Evolutionary conservation across 2,329 filamentous ascomycete genomes (phyloP).

Genomic region (Sporothrix humicola): DNA sequence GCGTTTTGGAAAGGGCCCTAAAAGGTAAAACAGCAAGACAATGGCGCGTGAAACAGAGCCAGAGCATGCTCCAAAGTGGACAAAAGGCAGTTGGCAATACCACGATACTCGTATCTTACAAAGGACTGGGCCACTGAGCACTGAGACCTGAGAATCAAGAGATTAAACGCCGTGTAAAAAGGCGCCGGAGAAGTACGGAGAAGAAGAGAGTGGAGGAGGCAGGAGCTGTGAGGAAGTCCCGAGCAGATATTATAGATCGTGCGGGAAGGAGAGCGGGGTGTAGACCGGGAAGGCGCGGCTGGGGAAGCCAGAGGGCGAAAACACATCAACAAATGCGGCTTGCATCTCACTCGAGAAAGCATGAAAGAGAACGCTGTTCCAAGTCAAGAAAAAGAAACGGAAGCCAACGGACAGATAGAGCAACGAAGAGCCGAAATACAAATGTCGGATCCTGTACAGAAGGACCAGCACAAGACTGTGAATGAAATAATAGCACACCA

Average conservation of each 20-base stretch:
- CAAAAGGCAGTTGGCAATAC: constrained; percentile 6
- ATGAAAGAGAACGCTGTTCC: neutral
- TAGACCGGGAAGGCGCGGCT: neutral
- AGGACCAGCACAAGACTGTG: neutral
- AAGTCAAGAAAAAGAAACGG: constrained; percentile 21
- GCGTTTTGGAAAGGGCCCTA: constrained; percentile 13
- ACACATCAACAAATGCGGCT: neutral
- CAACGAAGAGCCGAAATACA: neutral
- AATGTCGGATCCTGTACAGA: neutral
- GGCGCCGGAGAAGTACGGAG: neutral
- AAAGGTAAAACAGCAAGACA: constrained; percentile 9
- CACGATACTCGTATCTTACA: neutral
- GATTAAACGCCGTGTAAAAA: neutral
- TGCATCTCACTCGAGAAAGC: neutral
- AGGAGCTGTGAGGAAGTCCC: neutral
- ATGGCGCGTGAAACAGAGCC: neutral
- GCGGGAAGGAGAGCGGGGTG: constrained; percentile 3
- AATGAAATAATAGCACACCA: neutral
- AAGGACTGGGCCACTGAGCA: too few species aligned
- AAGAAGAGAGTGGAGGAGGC: constrained; percentile 2
- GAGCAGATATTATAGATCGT: constrained; percentile 2
- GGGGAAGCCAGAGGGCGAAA: neutral
- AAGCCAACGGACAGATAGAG: neutral
- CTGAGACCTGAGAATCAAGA: too few species aligned
- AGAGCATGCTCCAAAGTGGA: neutral